phyloP scores from a whole-genome alignment of 805 yeast species.

The Vanderwaltozyma verrucispora region DNA sequence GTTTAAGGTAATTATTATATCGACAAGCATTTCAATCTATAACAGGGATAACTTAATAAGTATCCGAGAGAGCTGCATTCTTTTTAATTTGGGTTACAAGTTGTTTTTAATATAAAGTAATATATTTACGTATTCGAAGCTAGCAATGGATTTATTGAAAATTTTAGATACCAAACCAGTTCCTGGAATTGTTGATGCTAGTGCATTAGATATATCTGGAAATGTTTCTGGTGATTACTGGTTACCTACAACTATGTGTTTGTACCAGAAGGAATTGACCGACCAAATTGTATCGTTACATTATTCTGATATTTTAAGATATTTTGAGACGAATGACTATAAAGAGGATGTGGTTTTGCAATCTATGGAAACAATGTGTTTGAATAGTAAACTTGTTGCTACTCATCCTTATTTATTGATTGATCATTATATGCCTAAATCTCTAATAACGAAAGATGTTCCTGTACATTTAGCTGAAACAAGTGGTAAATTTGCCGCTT shows the following conservation, averaged over 20 bases:
- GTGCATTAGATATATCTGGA: conserved; percentile 30
- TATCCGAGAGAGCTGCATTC: no score
- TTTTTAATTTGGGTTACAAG: no score
- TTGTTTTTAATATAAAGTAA: no score
- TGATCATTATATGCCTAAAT: conserved; percentile 70
- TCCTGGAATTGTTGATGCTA: conserved; percentile 60
- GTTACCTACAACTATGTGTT: conserved; percentile 74
- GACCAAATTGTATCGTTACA: conserved; percentile 89
- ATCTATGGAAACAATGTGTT: conserved; percentile 62
- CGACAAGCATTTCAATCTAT: no score
- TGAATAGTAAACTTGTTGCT: conserved; percentile 69
- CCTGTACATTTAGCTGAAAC: conserved; percentile 63
- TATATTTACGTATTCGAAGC: no score
- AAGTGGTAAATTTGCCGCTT: conserved; percentile 72
- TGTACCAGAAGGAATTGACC: conserved; percentile 77
- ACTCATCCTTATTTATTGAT: conserved; percentile 84
- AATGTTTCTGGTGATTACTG: conserved; percentile 49
- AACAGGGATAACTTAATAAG: no score
- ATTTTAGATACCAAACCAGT: conserved; percentile 79
- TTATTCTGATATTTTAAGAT: conserved; percentile 81
- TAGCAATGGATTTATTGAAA: conserved; percentile 61
- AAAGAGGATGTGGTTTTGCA: conserved; percentile 54
- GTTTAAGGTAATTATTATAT: no score
- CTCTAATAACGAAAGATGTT: conserved; percentile 57
- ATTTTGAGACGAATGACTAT: conserved; percentile 50